Conservation (phyloP, 306 rosid genomes). For the Gastrolobium bilobum region DNA sequence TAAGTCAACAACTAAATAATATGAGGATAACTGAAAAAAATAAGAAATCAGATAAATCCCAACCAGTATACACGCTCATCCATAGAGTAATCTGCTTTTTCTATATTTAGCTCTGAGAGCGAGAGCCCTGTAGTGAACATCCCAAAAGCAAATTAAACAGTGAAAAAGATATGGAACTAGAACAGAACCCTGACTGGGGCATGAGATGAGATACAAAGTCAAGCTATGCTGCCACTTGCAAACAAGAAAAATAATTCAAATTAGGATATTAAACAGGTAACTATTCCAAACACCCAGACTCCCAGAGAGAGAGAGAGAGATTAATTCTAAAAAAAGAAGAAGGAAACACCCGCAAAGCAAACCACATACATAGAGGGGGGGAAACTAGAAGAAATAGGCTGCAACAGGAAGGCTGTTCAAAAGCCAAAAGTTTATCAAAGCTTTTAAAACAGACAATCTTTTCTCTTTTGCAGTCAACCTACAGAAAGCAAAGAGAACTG, state of each 20-base stretch:
- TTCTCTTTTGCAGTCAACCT: background rate
- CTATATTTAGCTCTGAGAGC: slow-evolving; percentile 21
- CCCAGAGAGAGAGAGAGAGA: background rate
- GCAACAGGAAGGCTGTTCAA: background rate
- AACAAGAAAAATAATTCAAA: background rate
- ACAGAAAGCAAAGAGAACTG: background rate
- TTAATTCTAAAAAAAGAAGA: background rate
- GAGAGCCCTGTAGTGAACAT: slow-evolving; percentile 43
- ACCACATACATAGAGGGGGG: background rate
- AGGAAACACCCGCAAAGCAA: background rate
- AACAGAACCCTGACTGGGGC: background rate
- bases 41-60: background rate
- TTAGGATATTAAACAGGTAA: background rate
- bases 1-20: background rate
- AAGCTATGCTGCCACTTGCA: background rate
- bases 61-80: slow-evolving; percentile 75
- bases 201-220: background rate
- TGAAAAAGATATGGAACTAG: background rate
- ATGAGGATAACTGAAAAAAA: background rate
- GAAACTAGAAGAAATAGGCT: background rate
- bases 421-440: background rate
- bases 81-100: background rate
- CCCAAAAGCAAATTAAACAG: background rate
- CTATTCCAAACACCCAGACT: background rate
- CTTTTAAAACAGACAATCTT: background rate